Conservation (phyloP, 108 stramenopile genomes). For the Cafeteria roenbergensis region DNA sequence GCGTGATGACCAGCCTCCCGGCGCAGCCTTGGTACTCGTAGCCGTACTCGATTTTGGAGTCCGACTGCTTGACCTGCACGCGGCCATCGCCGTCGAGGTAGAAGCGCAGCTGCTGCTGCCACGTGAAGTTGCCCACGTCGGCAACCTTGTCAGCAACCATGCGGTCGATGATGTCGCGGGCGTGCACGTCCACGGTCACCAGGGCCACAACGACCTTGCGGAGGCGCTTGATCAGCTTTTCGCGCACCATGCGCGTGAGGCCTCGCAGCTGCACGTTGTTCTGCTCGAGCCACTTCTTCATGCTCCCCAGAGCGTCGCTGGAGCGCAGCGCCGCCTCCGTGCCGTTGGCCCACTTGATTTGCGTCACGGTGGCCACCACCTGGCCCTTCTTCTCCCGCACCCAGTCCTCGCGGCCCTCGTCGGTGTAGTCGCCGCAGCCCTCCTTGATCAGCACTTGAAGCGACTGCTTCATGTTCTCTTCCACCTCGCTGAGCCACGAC, state of each 20-base stretch:
- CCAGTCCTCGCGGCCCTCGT: conserved; percentile 32
- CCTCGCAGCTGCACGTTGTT: conserved; percentile 38
- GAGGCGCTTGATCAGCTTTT: conserved; percentile 40
- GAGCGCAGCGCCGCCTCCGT: conserved; percentile 35
- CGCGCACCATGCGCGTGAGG: conserved; percentile 44
- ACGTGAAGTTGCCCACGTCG: conserved; percentile 37
- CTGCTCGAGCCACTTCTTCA: conserved; percentile 33
- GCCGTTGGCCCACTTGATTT: conserved; percentile 48
- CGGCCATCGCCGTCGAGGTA: conserved; percentile 43
- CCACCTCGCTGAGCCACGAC: conserved; percentile 43
- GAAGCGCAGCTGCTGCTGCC: conserved; percentile 60
- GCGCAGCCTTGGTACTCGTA: conserved; percentile 60
- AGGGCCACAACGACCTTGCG: conserved; percentile 49
- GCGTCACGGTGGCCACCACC: conserved; percentile 49
- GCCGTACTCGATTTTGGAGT: conserved; percentile 42
- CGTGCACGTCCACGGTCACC: conserved; percentile 58
- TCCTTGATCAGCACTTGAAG: conserved; percentile 42
- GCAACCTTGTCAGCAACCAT: conserved; percentile 33
- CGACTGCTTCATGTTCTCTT: conserved; percentile 37
- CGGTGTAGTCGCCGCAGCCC: conserved; percentile 43
- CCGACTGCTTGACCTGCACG: conserved; percentile 41
- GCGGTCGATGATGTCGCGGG: conserved; percentile 54
- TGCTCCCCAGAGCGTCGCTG: conserved; percentile 23
- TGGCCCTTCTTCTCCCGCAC: conserved; percentile 41
- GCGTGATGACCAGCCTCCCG: conserved; percentile 42